Evolutionary conservation across 2,329 filamentous ascomycete genomes (phyloP).

Genomic region (Botrytis elliptica): DNA sequence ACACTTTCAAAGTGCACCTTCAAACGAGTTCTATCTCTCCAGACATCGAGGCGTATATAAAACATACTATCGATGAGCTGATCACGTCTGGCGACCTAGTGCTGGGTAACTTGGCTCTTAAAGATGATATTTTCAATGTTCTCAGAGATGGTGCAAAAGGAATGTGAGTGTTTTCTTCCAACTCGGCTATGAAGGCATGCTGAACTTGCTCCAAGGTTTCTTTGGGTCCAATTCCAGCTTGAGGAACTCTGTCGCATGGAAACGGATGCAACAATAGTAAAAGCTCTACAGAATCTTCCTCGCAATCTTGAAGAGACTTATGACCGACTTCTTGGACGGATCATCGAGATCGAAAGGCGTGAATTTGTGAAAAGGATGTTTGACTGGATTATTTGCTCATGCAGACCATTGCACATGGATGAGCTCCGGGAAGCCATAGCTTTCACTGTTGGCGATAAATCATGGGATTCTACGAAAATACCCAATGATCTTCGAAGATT

Average conservation of each 20-base stretch:
- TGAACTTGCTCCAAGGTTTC: background rate
- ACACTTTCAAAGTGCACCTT: background rate
- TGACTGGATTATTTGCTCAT: conserved; percentile 23
- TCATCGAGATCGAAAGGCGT: conserved; percentile 16
- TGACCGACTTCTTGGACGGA: conserved; percentile 22
- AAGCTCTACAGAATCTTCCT: conserved; percentile 23
- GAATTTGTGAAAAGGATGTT: conserved; percentile 24
- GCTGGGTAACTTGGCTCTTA: background rate
- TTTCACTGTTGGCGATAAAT: background rate
- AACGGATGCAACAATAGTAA: conserved; percentile 22
- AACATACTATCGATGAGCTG: background rate
- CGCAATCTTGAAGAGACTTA: conserved; percentile 24
- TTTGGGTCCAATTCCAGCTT: background rate
- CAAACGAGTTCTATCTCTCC: background rate
- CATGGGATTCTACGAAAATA: conserved; percentile 4
- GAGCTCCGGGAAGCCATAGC: conserved; percentile 23
- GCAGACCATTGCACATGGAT: conserved; percentile 19
- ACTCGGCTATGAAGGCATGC: background rate
- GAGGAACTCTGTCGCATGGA: conserved; percentile 14
- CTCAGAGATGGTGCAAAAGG: background rate
- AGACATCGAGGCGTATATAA: background rate
- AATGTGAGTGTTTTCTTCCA: background rate
- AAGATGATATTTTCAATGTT: background rate
- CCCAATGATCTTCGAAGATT: conserved; percentile 13
- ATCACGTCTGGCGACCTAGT: background rate